Evolutionary conservation across 2,329 filamentous ascomycete species (phyloP), one percentile per base, ranked within the genome.

Genomic region (Phaeosphaeria sp.): DNA sequence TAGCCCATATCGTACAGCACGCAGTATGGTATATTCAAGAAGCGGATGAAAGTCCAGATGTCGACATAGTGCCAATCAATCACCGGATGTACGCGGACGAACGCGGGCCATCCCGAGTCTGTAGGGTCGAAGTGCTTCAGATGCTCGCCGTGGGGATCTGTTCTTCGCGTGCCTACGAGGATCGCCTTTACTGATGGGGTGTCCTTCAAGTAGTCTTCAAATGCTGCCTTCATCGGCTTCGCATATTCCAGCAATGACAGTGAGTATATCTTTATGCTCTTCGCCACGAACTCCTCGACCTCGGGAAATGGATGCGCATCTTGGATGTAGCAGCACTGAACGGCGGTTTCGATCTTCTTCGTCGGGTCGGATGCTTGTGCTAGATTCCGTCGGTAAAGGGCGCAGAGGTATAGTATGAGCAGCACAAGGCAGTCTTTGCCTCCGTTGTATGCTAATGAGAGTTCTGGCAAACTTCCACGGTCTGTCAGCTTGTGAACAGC

Each of bases 31-130:
- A 98, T 88, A 1, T 87, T 84, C 27, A 98, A 80, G 70, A 91
- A 88, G 27, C 90, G 86, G 60, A 96, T 90, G 74, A 96, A 95
- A 89, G 89, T 87, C 95, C 95, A 98, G 53, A 98, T 94, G 76
- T 98, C 94, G 11, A 87, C 86, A 77, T 97, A 97, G 76, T 95
- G 92, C 95, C 95, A 99, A 78, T 99, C 95, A 72, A 99, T 93
- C 9, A 99, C 91, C 0, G 95, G 94, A 77, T 99, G 93, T 59
- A 98, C 84, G 57, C 95, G 87, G 89, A 98, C 93, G 72, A 98
- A 97, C 44, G 84, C 81, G 36, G 95, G 95, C 95, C 95, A 99
- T 2, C 90, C 93, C 36, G 85, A 82, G 77, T 98, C 95, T 4
- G 95, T 99, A 50, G 84, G 86, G 74, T 96, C 91, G 74, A 98